Base-by-base conservation (phyloP, 495 filamentous ascomycete species). In the Penicillium nucicola region DNA sequence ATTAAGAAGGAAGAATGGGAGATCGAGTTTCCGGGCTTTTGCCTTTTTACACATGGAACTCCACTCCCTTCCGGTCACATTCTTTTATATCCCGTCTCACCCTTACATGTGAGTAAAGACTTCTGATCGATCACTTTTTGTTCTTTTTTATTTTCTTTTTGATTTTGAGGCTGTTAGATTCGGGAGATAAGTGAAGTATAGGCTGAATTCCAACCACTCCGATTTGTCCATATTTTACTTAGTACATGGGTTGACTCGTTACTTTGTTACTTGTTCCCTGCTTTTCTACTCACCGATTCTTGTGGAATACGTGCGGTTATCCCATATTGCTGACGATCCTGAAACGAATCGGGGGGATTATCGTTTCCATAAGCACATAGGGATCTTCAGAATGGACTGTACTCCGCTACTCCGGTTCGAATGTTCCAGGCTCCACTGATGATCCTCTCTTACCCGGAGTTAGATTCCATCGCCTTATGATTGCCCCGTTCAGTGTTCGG, bases 131-230 rank as follows among this genome's bases (percentile, higher is more conserved):
- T 22, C 22, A 38, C 31, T 34, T 19, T 33, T 31, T 25, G 19
- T 22, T 13, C 37, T 19, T 20, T 44, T 28, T 30, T 30, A 40
- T 50, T 34, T 28, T n/a, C n/a, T n/a, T n/a, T n/a, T n/a, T n/a
- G n/a, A n/a, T n/a, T n/a, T n/a, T n/a, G n/a, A n/a, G n/a, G n/a
- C n/a, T n/a, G n/a, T n/a, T n/a, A n/a, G n/a, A n/a, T n/a, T n/a
- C n/a, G n/a, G 25, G 25, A 28, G 25, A 28, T 28, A 28, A 28
- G 5, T 28, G 10, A 1, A 4, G 25, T 28, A 41, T 12, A 48
- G 42, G 33, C 35, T 38, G 22, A 30, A 52, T 51, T 57, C 53
- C 60, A 44, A 6, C n/a, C 7, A 13, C 53, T 60, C 60, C 56
- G 60, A 60, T 62, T 62, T 60, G 60, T 15, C 50, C n/a, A n/a